Conservation (phyloP, 2,329 filamentous ascomycete genomes). For the Alternaria sp. region DNA sequence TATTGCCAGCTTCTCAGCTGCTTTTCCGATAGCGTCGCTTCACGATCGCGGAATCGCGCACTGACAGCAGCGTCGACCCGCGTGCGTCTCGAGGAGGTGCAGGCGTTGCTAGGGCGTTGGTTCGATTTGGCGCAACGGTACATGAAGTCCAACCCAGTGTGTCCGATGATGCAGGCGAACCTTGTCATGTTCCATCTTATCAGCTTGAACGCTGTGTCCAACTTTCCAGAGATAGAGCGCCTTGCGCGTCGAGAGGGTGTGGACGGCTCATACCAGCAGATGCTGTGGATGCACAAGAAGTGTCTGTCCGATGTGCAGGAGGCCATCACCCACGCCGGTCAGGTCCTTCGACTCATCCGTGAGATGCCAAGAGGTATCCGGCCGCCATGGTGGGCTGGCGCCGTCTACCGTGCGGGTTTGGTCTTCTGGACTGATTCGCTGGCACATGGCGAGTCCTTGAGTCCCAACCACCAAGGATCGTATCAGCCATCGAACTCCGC, state of each 20-base stretch:
- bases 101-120: slow-evolving; percentile 69
- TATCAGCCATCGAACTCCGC: slow-evolving; percentile 44
- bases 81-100: slow-evolving; percentile 67
- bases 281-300: slow-evolving; percentile 63
- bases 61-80: slow-evolving; percentile 67
- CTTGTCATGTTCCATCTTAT: slow-evolving; percentile 74
- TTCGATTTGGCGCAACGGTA: slow-evolving; percentile 67
- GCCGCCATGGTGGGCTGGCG: slow-evolving; percentile 74
- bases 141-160: slow-evolving; percentile 62
- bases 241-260: slow-evolving; percentile 67
- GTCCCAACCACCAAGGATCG: slow-evolving; percentile 44
- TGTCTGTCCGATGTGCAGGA: slow-evolving; percentile 70
- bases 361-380: slow-evolving; percentile 65
- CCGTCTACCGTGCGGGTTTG: slow-evolving; percentile 66
- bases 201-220: slow-evolving; percentile 70
- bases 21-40: slow-evolving; percentile 63
- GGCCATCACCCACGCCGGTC: slow-evolving; percentile 70
- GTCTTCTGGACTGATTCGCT: slow-evolving; percentile 60
- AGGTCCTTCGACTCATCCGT: slow-evolving; percentile 67
- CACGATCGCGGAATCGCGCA: slow-evolving; percentile 55
- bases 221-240: slow-evolving; percentile 71
- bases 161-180: slow-evolving; percentile 68
- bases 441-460: slow-evolving; percentile 55
- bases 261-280: slow-evolving; percentile 62
- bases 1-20: slow-evolving; percentile 69